Conservation (phyloP, 1,284 basidiomycete genomes). For the Sanghuangporus weigelae region DNA sequence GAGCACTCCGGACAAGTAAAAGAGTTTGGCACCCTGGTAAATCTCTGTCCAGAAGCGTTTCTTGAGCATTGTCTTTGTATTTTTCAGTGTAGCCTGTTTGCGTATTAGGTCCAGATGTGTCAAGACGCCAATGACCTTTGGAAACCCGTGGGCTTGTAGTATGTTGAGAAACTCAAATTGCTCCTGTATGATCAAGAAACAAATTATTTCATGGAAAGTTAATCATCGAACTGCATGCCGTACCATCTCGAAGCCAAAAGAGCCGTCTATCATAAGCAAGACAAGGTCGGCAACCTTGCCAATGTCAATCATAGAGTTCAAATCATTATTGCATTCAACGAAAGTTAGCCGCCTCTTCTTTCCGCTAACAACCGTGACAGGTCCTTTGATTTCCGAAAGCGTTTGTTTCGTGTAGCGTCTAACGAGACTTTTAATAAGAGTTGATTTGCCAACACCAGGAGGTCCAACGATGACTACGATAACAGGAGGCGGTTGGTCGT, state of each 20-base stretch:
- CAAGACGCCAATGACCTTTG: constrained; percentile 95
- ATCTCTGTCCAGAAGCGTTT: constrained; percentile 99
- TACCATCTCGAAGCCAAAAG: constrained; percentile 98
- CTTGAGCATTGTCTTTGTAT: constrained; percentile 93
- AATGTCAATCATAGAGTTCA: constrained; percentile 98
- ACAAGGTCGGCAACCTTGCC: constrained; percentile 96
- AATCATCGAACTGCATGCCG: constrained; percentile 22
- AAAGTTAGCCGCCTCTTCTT: constrained; percentile 94
- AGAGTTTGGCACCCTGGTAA: constrained; percentile 97
- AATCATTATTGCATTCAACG: constrained; percentile 95
- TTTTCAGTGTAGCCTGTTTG: constrained; percentile 81
- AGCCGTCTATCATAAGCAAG: constrained; percentile 95
- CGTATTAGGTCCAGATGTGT: constrained; percentile 98
- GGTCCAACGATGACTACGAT: constrained; percentile 97
- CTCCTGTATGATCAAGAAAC: constrained; percentile 54
- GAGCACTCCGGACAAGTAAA: constrained; percentile 96
- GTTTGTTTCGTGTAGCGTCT: constrained; percentile 94
- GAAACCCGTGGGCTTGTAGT: constrained; percentile 95
- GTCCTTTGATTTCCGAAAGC: constrained; percentile 85
- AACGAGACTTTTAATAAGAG: constrained; percentile 88
- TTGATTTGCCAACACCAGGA: constrained; percentile 95
- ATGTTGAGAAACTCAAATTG: constrained; percentile 99
- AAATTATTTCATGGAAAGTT: not conserved
- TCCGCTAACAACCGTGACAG: constrained; percentile 91
- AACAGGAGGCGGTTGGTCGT: constrained; percentile 89